A percentile compares a stretch with the other conserved stretches of the same genome.
phyloP scores from a whole-genome alignment of 352 stramenopile genomes.

The Pythium sukuiense region DNA sequence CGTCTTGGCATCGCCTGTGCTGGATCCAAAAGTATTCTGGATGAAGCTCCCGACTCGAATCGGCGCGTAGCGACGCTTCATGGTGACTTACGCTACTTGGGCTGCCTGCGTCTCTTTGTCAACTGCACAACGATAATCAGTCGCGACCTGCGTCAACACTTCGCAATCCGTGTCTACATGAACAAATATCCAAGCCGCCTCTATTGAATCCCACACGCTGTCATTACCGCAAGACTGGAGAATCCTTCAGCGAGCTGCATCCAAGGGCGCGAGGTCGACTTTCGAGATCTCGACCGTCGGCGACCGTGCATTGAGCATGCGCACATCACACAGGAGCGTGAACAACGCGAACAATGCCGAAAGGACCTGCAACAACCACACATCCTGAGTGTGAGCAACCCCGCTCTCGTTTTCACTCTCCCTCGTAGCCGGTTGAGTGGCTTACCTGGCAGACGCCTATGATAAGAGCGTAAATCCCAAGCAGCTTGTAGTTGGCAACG shows the following conservation, averaged over 20 bases:
- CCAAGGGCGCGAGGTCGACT: constrained; percentile 14
- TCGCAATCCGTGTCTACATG: not conserved
- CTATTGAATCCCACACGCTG: not conserved
- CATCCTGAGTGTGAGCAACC: not conserved
- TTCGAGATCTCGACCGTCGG: constrained; percentile 39
- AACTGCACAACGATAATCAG: not conserved
- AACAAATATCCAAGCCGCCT: not conserved
- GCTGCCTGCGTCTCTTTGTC: not conserved
- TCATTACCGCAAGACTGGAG: not conserved
- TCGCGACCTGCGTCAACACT: not conserved
- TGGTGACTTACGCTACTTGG: not conserved
- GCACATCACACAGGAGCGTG: constrained; percentile 62
- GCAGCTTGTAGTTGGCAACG: constrained; percentile 44
- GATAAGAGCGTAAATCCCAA: constrained; percentile 44
- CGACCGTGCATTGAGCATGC: constrained; percentile 38
- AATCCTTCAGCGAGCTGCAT: not conserved
- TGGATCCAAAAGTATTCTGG: not conserved
- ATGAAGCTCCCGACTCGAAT: not conserved
- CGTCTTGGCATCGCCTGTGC: not conserved
- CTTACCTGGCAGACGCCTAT: constrained; percentile 36
- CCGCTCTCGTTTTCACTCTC: too few species aligned
- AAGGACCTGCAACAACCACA: constrained; percentile 30
- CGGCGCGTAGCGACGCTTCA: not conserved
- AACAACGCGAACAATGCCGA: constrained; percentile 51
- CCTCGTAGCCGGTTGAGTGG: not conserved